Base-by-base conservation (phyloP, 768 basidiomycete genomes). In the Suillus subaureus region DNA sequence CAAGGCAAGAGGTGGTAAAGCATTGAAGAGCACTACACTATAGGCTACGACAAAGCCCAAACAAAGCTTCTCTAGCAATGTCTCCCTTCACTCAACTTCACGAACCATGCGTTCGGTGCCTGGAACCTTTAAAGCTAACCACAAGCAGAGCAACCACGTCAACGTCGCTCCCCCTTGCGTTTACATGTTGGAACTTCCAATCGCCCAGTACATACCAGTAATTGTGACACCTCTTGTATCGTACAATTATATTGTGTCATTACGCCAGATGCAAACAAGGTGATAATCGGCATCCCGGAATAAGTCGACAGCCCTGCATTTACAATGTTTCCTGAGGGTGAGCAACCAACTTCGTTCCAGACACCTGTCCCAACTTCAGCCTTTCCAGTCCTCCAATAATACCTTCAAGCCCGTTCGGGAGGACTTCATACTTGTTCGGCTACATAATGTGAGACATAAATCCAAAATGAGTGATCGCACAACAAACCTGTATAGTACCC, bases 41-140 rank as follows among this genome's bases (percentile, higher is more conserved):
- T 9, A 31, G 35, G 11, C 8, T 2, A 37, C 2, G 35, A 8
- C 35, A 1, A 9, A 37, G 11, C 35, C 11, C 11, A 11, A 11
- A 9, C 4, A 35, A 7, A 39, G 12, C 12, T 39, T 39, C 37
- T 39, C 1, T 12, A 0, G 12, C 2, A 2, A 39, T 9, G 9
- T 37, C 35, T 37, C 9, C 35, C 12, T 12, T 33, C 33, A 33
- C 33, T n/a, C n/a, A n/a, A n/a, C n/a, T 76, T 96, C 94, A 64
- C 92, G 86, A 28, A 96, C 93, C 79, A 97, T 93, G 69, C 92
- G 83, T 77, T 95, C 96, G 55, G 94, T 96, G 23, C 96, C 96
- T 9, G 93, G 94, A 16, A 97, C 91, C 68, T 89, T 84, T 65
- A 97, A 78, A 75, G 52, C 96, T 95, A 21, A 93, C 95, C 16